These are phyloP conservation scores for Melampsora americana DNA, from an alignment of 1,284 basidiomycete genomes.

Conservation along the genomic window DNA sequence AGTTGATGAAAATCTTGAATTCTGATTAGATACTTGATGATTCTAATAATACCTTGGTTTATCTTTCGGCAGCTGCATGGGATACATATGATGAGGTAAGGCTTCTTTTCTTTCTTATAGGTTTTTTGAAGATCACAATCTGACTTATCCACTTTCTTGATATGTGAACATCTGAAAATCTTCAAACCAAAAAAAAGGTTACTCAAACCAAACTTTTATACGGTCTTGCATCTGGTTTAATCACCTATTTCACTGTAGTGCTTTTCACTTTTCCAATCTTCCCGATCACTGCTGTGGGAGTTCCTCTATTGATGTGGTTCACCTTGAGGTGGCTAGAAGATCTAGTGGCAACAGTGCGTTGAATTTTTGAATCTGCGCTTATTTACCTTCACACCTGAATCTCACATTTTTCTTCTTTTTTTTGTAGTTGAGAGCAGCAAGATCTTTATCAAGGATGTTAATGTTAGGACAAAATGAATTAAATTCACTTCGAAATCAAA, in stretches of 20 bases:
- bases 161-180: too few relatives aligned
- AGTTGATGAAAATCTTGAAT: not conserved
- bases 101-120: not conserved
- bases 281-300: slow-evolving; percentile 60
- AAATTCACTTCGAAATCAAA: slow-evolving; percentile 59
- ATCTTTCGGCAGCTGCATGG: slow-evolving; percentile 48
- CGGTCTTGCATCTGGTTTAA: slow-evolving; percentile 67
- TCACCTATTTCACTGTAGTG: slow-evolving; percentile 63
- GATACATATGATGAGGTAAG: slow-evolving; percentile 42
- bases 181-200: slow-evolving; percentile 58
- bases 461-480: slow-evolving; percentile 63
- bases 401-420: not conserved
- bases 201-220: slow-evolving; percentile 82
- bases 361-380: not conserved
- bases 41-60: slow-evolving; percentile 6
- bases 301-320: slow-evolving; percentile 79
- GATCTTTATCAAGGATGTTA: slow-evolving; percentile 64
- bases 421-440: slow-evolving; percentile 63
- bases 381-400: not conserved
- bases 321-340: slow-evolving; percentile 80
- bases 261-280: slow-evolving; percentile 65
- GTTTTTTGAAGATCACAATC: not conserved
- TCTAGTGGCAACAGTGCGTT: slow-evolving; percentile 62
- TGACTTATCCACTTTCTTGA: too few relatives aligned
- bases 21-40: slow-evolving; percentile 4